Percentiles rank a stretch among this genome's conserved stretches.
phyloP scores from a whole-genome alignment of 495 filamentous ascomycete genomes.

The Hyaloscypha finlandica region DNA sequence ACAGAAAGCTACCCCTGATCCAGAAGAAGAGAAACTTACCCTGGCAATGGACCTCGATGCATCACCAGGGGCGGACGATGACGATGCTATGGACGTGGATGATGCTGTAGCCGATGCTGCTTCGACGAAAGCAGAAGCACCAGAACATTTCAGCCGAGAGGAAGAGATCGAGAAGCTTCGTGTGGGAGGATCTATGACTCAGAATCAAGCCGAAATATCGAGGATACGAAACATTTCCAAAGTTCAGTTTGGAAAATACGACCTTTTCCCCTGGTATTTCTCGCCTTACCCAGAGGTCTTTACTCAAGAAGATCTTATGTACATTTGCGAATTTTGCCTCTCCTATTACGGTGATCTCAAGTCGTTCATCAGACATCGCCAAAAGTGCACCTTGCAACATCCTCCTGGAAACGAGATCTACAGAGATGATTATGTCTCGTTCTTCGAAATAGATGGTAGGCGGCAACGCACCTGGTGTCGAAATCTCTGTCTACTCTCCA shows the following conservation, averaged over 20 bases:
- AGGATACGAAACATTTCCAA: conserved; percentile 91
- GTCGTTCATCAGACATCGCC: conserved; percentile 79
- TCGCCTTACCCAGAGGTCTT: conserved; percentile 92
- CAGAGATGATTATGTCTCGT: conserved; percentile 88
- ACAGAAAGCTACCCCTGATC: conserved; percentile 25
- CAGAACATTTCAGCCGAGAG: conserved; percentile 69
- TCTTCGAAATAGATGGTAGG: conserved; percentile 96
- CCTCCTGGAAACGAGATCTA: conserved; percentile 98
- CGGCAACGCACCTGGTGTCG: conserved; percentile 97
- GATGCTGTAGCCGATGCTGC: conserved; percentile 50
- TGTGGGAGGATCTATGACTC: conserved; percentile 94
- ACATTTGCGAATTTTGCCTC: conserved; percentile 97
- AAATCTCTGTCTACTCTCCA: conserved; percentile 89
- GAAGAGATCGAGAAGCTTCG: conserved; percentile 95
- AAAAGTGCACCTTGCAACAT: conserved; percentile 89
- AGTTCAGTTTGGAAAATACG: conserved; percentile 89
- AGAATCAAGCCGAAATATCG: conserved; percentile 95
- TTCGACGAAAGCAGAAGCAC: conserved; percentile 44
- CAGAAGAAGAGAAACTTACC: conserved; percentile 20
- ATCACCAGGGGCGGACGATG: conserved; percentile 41
- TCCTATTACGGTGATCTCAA: conserved; percentile 80
- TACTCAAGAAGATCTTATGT: conserved; percentile 82
- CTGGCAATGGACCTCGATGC: conserved; percentile 27
- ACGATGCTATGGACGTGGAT: conserved; percentile 66
- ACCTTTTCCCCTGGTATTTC: conserved; percentile 98